Evolutionary conservation across 495 filamentous ascomycete species (phyloP).

Genomic region (Xylaria grammica): DNA sequence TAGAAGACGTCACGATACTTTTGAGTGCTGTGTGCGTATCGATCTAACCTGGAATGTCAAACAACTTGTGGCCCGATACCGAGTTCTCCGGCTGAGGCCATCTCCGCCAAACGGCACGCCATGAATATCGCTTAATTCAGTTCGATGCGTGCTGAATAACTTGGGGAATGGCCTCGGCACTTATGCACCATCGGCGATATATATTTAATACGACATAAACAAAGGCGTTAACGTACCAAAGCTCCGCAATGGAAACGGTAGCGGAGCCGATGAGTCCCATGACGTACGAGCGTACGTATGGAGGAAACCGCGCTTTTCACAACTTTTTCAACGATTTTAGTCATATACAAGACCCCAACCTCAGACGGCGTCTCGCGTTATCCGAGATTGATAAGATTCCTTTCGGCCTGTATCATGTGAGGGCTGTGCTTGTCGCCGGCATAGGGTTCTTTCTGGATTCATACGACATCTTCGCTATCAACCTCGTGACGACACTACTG

Average conservation of each 20-base stretch:
- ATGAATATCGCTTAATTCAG: constrained; percentile 6
- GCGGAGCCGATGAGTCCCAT: constrained; percentile 43
- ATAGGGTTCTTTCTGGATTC: constrained; percentile 81
- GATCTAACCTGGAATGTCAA: background rate
- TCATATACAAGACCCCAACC: constrained; percentile 71
- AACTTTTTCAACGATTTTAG: constrained; percentile 64
- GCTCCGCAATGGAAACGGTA: constrained; percentile 13
- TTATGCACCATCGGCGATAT: constrained; percentile 1
- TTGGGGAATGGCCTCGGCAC: constrained; percentile 8
- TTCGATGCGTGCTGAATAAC: constrained; percentile 4
- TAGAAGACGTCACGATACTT: background rate
- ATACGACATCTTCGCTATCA: constrained; percentile 82
- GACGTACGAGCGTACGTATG: constrained; percentile 44
- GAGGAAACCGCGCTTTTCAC: constrained; percentile 64
- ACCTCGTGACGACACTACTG: constrained; percentile 69
- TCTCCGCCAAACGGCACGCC: background rate
- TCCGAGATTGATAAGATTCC: constrained; percentile 75
- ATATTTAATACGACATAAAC: background rate
- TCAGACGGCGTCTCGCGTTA: constrained; percentile 72
- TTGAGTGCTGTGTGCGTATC: background rate
- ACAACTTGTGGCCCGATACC: background rate
- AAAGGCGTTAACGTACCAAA: background rate
- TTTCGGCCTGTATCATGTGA: constrained; percentile 78
- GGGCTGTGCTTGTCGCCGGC: constrained; percentile 73
- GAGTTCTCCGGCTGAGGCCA: background rate